Percentiles rank a stretch among this genome's conserved stretches.
Evolutionary conservation across 306 rosid genomes (phyloP).

Genomic region (Gleditsia sinensis): DNA sequence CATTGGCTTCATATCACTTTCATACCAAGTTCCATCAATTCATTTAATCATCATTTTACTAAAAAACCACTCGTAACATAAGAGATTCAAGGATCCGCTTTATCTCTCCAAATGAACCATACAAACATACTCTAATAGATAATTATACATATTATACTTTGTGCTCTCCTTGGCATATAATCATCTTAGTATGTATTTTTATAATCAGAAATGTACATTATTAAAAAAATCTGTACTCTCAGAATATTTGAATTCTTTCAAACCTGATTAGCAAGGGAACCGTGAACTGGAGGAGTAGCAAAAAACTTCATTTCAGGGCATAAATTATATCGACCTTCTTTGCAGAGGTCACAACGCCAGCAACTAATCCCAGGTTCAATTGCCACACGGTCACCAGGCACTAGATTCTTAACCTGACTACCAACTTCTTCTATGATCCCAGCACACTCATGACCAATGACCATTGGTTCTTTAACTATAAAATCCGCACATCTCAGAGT

Average conservation of each 20-base stretch:
- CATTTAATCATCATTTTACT: too few species aligned
- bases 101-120: too few species aligned
- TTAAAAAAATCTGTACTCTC: constrained; percentile 18
- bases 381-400: constrained; percentile 76
- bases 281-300: constrained; percentile 89
- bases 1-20: constrained; percentile 2
- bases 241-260: constrained; percentile 24
- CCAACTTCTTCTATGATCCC: constrained; percentile 89
- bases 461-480: constrained; percentile 87
- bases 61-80: too few species aligned
- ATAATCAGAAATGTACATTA: neutral
- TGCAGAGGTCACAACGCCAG: constrained; percentile 76
- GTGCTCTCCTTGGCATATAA: neutral
- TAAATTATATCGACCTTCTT: constrained; percentile 80
- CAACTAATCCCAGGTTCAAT: constrained; percentile 91
- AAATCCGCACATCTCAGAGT: constrained; percentile 74
- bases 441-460: constrained; percentile 94
- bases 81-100: too few species aligned
- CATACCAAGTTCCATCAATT: neutral
- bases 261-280: constrained; percentile 94
- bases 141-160: too few species aligned
- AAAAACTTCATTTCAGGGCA: constrained; percentile 92
- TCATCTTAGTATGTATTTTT: neutral
- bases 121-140: too few species aligned
- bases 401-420: constrained; percentile 57